Evolutionary conservation across 139 green algal genomes (phyloP).

Genomic region (Micromonas pusilla): DNA sequence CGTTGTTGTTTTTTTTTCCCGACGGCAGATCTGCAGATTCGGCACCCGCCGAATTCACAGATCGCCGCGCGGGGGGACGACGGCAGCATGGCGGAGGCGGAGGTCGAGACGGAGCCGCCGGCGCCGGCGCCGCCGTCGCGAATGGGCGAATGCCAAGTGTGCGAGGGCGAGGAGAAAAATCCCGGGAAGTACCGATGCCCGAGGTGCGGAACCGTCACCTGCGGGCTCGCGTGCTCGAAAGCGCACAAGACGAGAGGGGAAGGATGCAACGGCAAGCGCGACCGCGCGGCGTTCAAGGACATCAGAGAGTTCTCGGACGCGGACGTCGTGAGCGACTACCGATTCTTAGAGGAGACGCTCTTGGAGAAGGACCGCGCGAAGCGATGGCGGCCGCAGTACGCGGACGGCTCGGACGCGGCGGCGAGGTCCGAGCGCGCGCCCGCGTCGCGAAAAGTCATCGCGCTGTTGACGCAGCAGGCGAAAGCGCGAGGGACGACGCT

Average conservation of each 20-base stretch:
- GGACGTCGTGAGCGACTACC: conserved; percentile 6
- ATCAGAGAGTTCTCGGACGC: not conserved
- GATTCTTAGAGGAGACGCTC: conserved; percentile 15
- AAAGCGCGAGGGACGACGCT: not conserved
- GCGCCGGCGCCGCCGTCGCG: too few relatives aligned
- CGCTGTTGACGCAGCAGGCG: not conserved
- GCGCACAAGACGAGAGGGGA: not conserved
- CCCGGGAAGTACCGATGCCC: conserved; percentile 3
- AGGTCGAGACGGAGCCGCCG: not conserved
- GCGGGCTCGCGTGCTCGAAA: conserved; percentile 8
- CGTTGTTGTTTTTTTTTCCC: too few relatives aligned
- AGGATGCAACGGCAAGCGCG: conserved; percentile 3
- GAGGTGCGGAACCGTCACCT: not conserved
- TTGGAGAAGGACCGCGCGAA: conserved; percentile 8
- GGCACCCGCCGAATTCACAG: too few relatives aligned
- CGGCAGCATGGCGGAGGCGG: too few relatives aligned
- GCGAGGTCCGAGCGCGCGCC: not conserved
- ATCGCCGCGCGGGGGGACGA: not conserved
- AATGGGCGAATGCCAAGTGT: not conserved
- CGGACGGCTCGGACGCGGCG: not conserved
- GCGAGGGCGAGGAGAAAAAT: not conserved
- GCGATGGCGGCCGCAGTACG: not conserved
- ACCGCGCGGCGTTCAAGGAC: not conserved
- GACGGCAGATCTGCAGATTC: too few relatives aligned
- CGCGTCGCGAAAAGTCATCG: not conserved